Evolutionary conservation across 148 eudicot species (phyloP), one percentile per base, ranked within the genome.

Genomic region (Silene latifolia): DNA sequence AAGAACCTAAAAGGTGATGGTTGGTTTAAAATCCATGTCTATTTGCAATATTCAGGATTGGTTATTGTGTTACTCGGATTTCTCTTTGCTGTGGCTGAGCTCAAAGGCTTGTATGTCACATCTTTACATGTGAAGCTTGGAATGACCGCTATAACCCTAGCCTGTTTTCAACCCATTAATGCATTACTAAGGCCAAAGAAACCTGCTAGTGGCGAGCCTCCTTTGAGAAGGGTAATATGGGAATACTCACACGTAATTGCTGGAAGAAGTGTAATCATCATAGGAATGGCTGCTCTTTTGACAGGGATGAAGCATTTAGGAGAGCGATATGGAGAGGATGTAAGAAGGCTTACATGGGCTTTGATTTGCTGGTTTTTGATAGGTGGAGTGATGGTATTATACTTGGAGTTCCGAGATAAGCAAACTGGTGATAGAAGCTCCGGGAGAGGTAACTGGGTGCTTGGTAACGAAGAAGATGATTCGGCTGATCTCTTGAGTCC

Each of bases 51-150:
- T 64, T 93, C 98, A 3, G 98, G 98, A 48, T 80, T 93, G 78
- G 82, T 83, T 46, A 91, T 93, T 51, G 83, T 88, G 42, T 78
- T 91, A 44, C 91, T 93, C 44, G 98, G 98, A 17, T 89, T 93
- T 81, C 91, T 93, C 54, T 93, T 93, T 78, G 98, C 98, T 58
- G 93, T 89, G 18, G 97, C 98, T 47, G 98, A 93, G 82, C 97
- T 93, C 42, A 89, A 88, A 82, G 98, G 95, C 74, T 82, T 93
- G 19, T 80, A 77, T 73, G 51, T 89, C 4, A 78, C 77, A 23
- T 91, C 95, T 17, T 7, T 87, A 66, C 98, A 93, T 75, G 98
- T 89, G 15, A 93, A 91, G 84, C 88, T 91, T 71, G 98, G 98
- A 58, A 72, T 91, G 71, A 32, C 87, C 18, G 97, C 92, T 54